Conservation (phyloP, 2,329 filamentous ascomycete genomes). For the Venturia asperata region DNA sequence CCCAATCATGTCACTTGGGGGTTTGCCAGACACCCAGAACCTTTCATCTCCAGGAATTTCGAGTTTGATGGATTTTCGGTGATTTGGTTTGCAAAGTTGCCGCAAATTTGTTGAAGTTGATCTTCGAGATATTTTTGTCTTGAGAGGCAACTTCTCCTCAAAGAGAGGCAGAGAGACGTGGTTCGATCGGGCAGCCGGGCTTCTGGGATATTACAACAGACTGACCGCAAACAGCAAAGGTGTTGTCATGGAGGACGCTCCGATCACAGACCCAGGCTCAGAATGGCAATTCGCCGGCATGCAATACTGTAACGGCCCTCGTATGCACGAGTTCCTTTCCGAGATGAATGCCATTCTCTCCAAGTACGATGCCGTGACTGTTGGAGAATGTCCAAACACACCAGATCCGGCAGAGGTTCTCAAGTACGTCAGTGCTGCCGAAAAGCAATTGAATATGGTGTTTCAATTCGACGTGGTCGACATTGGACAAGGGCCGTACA, state of each 20-base stretch:
- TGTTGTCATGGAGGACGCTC: slow-evolving; percentile 18
- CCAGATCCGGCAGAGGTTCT: slow-evolving; percentile 52
- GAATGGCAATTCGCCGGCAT: slow-evolving; percentile 32
- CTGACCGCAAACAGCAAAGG: slow-evolving; percentile 19
- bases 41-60: too few relatives aligned
- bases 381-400: slow-evolving; percentile 61
- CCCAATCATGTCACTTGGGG: too few relatives aligned
- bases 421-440: slow-evolving; percentile 51
- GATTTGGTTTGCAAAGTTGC: too few relatives aligned
- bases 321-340: slow-evolving; percentile 59
- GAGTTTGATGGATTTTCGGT: too few relatives aligned
- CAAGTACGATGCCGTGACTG: slow-evolving; percentile 60
- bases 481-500: slow-evolving; percentile 21
- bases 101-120: too few relatives aligned
- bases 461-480: slow-evolving; percentile 62
- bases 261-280: slow-evolving; percentile 15
- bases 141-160: too few relatives aligned
- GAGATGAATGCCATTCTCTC: slow-evolving; percentile 57
- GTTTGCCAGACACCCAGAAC: not conserved
- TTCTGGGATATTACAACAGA: not conserved
- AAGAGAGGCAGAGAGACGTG: too few relatives aligned
- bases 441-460: slow-evolving; percentile 60
- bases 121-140: too few relatives aligned
- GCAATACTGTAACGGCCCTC: slow-evolving; percentile 61
- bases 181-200: too few relatives aligned